Evolutionary conservation across 2,329 filamentous ascomycete genomes (phyloP).

Genomic region (Penicillium sclerotiorum): DNA sequence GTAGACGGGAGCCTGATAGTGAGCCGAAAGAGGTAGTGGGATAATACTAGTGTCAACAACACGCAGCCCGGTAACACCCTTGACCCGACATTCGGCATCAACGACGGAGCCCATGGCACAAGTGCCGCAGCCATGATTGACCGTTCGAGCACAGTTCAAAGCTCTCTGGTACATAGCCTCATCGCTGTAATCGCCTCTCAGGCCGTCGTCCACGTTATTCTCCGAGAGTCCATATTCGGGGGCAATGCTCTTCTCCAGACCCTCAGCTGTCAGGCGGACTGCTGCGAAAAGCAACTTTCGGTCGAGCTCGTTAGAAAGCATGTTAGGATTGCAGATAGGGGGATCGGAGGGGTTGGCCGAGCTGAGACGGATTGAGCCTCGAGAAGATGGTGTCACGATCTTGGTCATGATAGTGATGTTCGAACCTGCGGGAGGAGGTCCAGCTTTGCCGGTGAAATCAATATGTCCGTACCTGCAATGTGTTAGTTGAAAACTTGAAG

Average conservation of each 20-base stretch:
- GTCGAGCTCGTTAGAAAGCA: neutral
- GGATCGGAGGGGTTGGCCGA: neutral
- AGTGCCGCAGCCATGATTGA: neutral
- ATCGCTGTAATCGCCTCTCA: neutral
- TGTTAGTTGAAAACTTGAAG: no score
- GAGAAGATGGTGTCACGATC: neutral
- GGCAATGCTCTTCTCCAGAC: neutral
- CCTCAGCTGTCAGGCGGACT: neutral
- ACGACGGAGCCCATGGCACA: neutral
- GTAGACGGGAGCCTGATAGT: neutral
- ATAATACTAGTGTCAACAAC: neutral
- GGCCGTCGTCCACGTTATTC: neutral
- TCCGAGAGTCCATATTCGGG: neutral
- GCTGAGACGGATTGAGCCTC: neutral
- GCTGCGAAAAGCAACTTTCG: neutral
- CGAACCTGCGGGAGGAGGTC: neutral
- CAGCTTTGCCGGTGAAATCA: neutral
- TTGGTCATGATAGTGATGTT: neutral
- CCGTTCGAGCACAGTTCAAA: neutral
- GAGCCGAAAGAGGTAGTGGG: neutral
- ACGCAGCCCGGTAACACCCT: neutral
- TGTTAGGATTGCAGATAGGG: neutral
- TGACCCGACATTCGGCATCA: neutral
- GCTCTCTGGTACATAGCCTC: neutral
- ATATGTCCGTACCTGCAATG: neutral